These are phyloP conservation scores for Moricandia arvensis DNA, from an alignment of 345 rosid genomes.

Conservation along the genomic window DNA sequence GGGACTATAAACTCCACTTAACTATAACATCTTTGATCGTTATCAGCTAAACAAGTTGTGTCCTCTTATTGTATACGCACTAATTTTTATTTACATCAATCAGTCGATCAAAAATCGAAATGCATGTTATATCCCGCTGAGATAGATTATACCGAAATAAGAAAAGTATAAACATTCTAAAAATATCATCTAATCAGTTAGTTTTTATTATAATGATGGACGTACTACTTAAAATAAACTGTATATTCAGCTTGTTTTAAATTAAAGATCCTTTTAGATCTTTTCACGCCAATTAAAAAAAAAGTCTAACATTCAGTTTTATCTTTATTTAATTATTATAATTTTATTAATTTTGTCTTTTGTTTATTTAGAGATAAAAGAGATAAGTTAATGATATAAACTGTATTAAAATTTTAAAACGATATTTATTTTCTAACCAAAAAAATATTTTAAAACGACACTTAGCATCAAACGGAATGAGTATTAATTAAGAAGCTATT, in stretches of 20 bases:
- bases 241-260: no score
- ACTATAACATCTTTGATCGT: constrained; percentile 4
- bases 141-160: not conserved
- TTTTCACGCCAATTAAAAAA: no score
- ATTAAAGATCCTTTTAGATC: no score
- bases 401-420: no score
- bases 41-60: not conserved
- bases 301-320: no score
- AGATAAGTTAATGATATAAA: no score
- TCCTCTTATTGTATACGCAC: not conserved
- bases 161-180: not conserved
- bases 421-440: no score
- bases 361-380: no score
- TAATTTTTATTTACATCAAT: not conserved
- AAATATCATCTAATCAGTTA: not conserved
- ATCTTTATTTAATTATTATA: no score
- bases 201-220: not conserved
- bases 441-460: no score
- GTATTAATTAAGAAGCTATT: not conserved
- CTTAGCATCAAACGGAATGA: no score
- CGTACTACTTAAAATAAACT: not conserved
- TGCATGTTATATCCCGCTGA: not conserved
- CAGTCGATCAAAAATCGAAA: not conserved
- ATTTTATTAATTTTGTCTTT: no score
- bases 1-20: constrained; percentile 1